phyloP scores from a whole-genome alignment of 2,329 filamentous ascomycete genomes.

The Geosmithia flava region DNA sequence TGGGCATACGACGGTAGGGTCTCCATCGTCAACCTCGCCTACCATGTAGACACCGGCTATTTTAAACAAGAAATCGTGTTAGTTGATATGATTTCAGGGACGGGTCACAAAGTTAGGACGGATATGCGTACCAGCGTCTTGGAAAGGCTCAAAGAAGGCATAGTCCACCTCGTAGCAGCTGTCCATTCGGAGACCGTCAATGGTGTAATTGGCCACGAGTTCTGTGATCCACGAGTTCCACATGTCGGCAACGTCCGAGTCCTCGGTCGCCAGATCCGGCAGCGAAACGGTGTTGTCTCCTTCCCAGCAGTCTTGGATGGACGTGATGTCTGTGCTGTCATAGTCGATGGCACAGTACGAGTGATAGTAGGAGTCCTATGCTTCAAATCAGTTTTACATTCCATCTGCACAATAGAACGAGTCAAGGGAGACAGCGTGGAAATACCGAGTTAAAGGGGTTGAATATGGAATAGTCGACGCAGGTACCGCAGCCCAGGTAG shows the following conservation, averaged over 20 bases:
- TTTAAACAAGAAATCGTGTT: too few species aligned
- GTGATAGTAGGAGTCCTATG: background rate
- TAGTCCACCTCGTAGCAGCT: background rate
- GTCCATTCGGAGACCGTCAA: background rate
- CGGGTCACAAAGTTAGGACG: too few species aligned
- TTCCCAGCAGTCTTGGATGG: background rate
- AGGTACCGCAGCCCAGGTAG: background rate
- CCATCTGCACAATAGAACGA: too few species aligned
- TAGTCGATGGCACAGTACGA: background rate
- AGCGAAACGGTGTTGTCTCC: background rate
- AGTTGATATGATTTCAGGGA: too few species aligned
- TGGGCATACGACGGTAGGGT: background rate
- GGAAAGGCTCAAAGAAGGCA: background rate
- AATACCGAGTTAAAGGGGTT: background rate
- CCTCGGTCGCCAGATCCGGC: background rate
- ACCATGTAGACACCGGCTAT: background rate
- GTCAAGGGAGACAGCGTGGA: too few species aligned
- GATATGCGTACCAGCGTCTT: background rate
- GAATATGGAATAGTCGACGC: background rate
- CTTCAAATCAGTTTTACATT: background rate
- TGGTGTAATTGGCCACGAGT: background rate
- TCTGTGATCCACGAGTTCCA: background rate
- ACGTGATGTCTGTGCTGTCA: background rate
- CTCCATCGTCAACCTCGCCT: background rate
- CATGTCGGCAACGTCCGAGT: background rate